Percentiles rank a stretch among this genome's conserved stretches.
Evolutionary conservation across 768 basidiomycete species (phyloP).

Genomic region (Serendipita indica): DNA sequence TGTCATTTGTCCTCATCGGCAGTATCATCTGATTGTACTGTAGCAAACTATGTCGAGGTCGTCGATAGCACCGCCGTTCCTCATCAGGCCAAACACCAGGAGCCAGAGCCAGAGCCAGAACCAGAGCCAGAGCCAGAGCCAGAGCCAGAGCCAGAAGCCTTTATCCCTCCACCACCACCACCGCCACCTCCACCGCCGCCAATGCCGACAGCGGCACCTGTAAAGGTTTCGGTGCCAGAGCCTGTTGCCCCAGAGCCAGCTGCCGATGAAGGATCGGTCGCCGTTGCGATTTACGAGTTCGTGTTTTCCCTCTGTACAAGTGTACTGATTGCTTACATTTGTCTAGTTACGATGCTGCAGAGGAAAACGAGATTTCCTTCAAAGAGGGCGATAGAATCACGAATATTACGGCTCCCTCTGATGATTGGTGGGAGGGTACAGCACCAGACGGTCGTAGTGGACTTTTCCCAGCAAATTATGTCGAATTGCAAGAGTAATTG

Average conservation of each 20-base stretch:
- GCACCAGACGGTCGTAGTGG: slow-evolving; percentile 41
- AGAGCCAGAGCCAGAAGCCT: slow-evolving; percentile 18
- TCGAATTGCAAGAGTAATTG: slow-evolving; percentile 16
- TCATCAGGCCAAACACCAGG: neutral
- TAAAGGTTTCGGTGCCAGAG: slow-evolving; percentile 32
- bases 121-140: slow-evolving; percentile 22
- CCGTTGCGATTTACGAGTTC: slow-evolving; percentile 58
- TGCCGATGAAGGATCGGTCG: slow-evolving; percentile 43
- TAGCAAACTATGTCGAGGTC: slow-evolving; percentile 80
- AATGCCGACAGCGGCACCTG: slow-evolving; percentile 21
- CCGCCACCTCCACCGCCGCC: slow-evolving; percentile 33
- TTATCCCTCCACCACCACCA: slow-evolving; percentile 27
- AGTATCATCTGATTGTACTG: neutral
- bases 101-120: neutral
- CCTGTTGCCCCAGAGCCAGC: slow-evolving; percentile 22
- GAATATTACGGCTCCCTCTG: slow-evolving; percentile 50
- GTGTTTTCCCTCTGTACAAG: slow-evolving; percentile 20
- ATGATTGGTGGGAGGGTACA: slow-evolving; percentile 83
- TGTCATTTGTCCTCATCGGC: slow-evolving; percentile 13
- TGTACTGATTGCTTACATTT: slow-evolving; percentile 11
- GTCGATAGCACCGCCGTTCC: slow-evolving; percentile 31
- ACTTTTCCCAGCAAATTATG: slow-evolving; percentile 39
- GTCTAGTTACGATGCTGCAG: slow-evolving; percentile 68
- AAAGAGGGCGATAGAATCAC: slow-evolving; percentile 65
- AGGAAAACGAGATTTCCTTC: slow-evolving; percentile 86